Evolutionary conservation across 345 rosid species (phyloP).

Genomic region (Brassica nigra): DNA sequence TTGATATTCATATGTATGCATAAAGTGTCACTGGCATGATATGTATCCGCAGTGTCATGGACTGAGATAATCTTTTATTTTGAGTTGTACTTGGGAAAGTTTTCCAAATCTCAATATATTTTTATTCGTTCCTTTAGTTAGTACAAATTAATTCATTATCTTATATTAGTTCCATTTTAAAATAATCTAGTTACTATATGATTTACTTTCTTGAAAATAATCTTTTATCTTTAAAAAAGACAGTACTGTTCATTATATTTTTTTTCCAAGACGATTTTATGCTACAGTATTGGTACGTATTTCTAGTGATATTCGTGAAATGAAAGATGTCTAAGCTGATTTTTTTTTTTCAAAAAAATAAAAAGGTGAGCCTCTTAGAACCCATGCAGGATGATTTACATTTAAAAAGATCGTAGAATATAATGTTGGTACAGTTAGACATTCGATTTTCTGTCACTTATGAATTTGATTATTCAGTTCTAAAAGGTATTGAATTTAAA

Average conservation of each 20-base stretch:
- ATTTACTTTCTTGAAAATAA: neutral
- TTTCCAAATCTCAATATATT: neutral
- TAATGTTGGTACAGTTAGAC: slow-evolving; percentile 42
- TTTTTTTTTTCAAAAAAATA: slow-evolving; percentile 5
- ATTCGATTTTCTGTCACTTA: slow-evolving; percentile 35
- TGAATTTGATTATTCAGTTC: slow-evolving; percentile 40
- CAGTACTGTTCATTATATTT: neutral
- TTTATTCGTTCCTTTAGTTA: slow-evolving; percentile 3
- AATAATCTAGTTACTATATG: neutral
- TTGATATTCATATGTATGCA: slow-evolving; percentile 12
- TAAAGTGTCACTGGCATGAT: neutral
- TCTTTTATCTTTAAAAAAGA: neutral
- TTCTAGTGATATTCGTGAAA: slow-evolving; percentile 3
- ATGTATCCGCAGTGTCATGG: slow-evolving; percentile 5
- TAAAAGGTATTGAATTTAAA: slow-evolving; percentile 22
- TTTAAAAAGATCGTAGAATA: slow-evolving; percentile 35
- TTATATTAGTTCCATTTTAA: neutral
- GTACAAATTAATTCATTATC: slow-evolving; percentile 6
- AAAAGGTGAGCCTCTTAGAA: slow-evolving; percentile 28
- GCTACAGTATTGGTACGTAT: neutral
- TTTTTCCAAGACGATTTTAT: neutral
- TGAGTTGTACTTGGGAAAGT: slow-evolving; percentile 22
- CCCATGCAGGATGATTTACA: slow-evolving; percentile 32
- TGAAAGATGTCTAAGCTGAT: neutral
- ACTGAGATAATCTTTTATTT: slow-evolving; percentile 1